Percentiles rank a stretch among this genome's conserved stretches.
phyloP scores from a whole-genome alignment of 2,329 filamentous ascomycete genomes.

The Tolypocladium ovalisporum region DNA sequence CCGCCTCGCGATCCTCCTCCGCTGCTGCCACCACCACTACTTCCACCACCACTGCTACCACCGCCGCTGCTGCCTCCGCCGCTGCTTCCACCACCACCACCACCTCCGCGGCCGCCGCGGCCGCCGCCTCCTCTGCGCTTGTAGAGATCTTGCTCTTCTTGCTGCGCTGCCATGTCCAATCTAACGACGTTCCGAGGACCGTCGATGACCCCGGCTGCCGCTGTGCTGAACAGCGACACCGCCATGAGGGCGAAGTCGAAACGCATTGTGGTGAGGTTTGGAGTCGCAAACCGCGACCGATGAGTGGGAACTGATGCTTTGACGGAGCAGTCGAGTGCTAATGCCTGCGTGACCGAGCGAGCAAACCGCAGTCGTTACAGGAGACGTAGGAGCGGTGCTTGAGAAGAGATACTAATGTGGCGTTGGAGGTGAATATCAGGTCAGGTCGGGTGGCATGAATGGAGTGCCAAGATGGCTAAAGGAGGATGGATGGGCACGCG shows the following conservation, averaged over 20 bases:
- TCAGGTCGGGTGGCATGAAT: background rate
- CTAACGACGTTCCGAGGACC: slow-evolving; percentile 12
- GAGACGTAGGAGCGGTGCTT: background rate
- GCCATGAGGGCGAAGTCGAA: slow-evolving; percentile 4
- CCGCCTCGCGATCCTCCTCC: slow-evolving; percentile 11
- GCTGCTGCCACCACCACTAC: slow-evolving; percentile 6
- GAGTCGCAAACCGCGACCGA: background rate
- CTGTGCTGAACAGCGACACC: slow-evolving; percentile 2
- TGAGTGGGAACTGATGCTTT: background rate
- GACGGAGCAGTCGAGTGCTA: background rate
- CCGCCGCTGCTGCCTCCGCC: slow-evolving; percentile 8
- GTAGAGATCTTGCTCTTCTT: slow-evolving; percentile 35
- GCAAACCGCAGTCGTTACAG: background rate
- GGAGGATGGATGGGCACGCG: too few relatives aligned
- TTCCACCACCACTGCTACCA: slow-evolving; percentile 5
- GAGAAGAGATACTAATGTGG: background rate
- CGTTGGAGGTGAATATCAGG: background rate
- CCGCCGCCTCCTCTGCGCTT: slow-evolving; percentile 52
- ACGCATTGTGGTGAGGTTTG: slow-evolving; percentile 3
- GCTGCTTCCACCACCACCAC: slow-evolving; percentile 13
- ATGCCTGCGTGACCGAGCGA: background rate
- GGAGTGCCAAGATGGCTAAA: background rate
- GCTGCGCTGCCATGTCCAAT: slow-evolving; percentile 11
- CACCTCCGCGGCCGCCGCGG: slow-evolving; percentile 32
- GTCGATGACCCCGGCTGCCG: slow-evolving; percentile 4